phyloP scores from a whole-genome alignment of 2,329 filamentous ascomycete genomes.

The Pseudogymnoascus sp. region DNA sequence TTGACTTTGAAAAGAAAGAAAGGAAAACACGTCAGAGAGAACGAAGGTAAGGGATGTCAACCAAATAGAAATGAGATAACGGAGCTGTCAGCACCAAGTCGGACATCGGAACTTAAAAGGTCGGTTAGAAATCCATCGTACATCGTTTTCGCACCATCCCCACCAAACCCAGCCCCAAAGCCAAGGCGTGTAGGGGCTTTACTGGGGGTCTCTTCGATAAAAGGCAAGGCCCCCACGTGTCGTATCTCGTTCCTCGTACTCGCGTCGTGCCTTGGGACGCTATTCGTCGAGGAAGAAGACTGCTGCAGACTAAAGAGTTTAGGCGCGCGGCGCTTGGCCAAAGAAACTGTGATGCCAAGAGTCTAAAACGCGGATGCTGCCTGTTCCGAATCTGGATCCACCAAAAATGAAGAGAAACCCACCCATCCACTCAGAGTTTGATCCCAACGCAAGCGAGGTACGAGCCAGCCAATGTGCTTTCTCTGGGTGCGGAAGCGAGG shows the following conservation, averaged over 20 bases:
- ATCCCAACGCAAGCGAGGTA: background rate
- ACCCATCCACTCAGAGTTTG: background rate
- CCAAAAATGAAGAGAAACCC: background rate
- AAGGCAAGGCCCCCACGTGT: background rate
- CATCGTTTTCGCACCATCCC: background rate
- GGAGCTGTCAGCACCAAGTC: background rate
- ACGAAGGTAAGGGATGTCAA: background rate
- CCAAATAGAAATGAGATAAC: background rate
- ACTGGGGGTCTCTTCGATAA: background rate
- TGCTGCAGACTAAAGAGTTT: background rate
- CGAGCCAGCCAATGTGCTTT: too few species aligned
- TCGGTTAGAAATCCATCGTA: slow-evolving; percentile 4
- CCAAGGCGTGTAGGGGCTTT: background rate
- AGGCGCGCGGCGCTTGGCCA: background rate
- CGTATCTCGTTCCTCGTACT: slow-evolving; percentile 7
- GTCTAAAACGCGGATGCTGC: slow-evolving; percentile 4
- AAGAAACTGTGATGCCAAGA: background rate
- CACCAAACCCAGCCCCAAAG: background rate
- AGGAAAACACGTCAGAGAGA: background rate
- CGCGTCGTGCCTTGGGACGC: background rate
- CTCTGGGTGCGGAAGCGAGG: background rate
- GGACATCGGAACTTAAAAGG: background rate
- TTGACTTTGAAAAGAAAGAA: background rate
- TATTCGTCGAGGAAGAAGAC: background rate
- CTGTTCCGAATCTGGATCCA: background rate